Conservation (phyloP, 139 green algal genomes). For the Mychonastes homosphaera region DNA sequence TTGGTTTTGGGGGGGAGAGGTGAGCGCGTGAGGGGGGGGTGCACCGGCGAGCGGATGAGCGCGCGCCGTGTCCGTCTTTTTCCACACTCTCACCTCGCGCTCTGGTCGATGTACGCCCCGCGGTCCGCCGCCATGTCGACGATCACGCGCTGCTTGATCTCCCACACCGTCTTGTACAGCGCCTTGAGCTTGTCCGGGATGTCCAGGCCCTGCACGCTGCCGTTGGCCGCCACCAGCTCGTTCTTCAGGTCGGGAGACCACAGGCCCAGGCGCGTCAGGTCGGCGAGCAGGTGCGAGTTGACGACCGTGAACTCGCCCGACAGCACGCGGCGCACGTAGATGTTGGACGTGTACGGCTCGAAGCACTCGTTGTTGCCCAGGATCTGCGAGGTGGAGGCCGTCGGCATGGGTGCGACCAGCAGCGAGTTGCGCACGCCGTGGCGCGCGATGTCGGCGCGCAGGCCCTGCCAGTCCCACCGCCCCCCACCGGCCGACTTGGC, state of each 20-base stretch:
- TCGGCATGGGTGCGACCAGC: slow-evolving; percentile 96
- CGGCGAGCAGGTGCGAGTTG: slow-evolving; percentile 95
- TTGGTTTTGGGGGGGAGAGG: no score
- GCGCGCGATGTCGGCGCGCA: slow-evolving; percentile 62
- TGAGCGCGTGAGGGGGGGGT: not conserved
- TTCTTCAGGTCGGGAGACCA: slow-evolving; percentile 93
- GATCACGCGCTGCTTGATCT: slow-evolving; percentile 93
- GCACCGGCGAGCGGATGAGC: no score
- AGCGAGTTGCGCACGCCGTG: slow-evolving; percentile 94
- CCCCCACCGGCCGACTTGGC: slow-evolving; percentile 14
- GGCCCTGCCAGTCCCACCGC: slow-evolving; percentile 74
- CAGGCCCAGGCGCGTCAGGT: slow-evolving; percentile 80
- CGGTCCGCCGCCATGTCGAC: slow-evolving; percentile 98
- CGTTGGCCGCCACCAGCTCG: slow-evolving; percentile 73
- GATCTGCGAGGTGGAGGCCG: slow-evolving; percentile 85
- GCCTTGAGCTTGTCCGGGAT: slow-evolving; percentile 84
- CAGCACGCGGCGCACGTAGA: slow-evolving; percentile 95
- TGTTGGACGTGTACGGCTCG: slow-evolving; percentile 98
- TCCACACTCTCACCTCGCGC: no score
- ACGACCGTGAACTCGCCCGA: slow-evolving; percentile 88
- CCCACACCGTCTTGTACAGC: slow-evolving; percentile 99
- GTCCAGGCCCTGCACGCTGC: slow-evolving; percentile 48
- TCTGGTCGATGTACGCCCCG: slow-evolving; percentile 97
- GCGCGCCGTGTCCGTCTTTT: no score
- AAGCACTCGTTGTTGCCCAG: slow-evolving; percentile 98